phyloP scores from a whole-genome alignment of 1,284 basidiomycete genomes.

The Trametes versicolor region DNA sequence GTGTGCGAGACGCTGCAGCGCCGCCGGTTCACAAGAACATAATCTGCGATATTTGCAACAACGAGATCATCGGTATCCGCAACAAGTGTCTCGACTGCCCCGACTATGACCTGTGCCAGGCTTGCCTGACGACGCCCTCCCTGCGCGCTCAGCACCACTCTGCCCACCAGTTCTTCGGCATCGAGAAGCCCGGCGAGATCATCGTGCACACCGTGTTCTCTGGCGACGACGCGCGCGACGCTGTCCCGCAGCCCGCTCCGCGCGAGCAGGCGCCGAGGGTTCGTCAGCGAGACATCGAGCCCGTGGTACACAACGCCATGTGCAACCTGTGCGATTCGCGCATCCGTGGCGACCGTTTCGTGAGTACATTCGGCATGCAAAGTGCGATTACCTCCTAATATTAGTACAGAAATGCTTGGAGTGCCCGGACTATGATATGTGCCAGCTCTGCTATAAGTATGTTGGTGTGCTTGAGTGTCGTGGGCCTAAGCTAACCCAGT shows the following conservation, averaged over 20 bases:
- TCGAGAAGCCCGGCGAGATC: slow-evolving; percentile 69
- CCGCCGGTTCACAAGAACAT: slow-evolving; percentile 52
- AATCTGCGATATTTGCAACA: slow-evolving; percentile 69
- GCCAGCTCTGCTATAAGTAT: slow-evolving; percentile 73
- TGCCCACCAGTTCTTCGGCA: slow-evolving; percentile 72
- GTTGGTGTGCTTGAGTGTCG: slow-evolving; percentile 22
- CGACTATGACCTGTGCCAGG: slow-evolving; percentile 79
- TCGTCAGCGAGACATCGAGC: slow-evolving; percentile 30
- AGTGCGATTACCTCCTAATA: background rate
- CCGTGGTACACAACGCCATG: slow-evolving; percentile 63
- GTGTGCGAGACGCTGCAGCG: background rate
- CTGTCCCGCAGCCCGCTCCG: background rate
- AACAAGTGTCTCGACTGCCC: slow-evolving; percentile 82
- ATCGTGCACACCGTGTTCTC: slow-evolving; percentile 68
- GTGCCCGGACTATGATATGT: slow-evolving; percentile 85
- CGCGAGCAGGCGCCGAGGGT: slow-evolving; percentile 8
- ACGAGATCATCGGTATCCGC: slow-evolving; percentile 65
- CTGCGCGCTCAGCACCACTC: slow-evolving; percentile 31
- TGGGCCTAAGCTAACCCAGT: background rate
- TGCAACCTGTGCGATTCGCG: slow-evolving; percentile 82
- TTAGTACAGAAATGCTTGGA: slow-evolving; percentile 68
- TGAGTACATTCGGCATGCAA: slow-evolving; percentile 27
- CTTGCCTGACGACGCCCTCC: slow-evolving; percentile 61
- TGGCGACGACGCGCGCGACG: slow-evolving; percentile 46
- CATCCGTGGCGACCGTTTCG: slow-evolving; percentile 73